phyloP scores from a whole-genome alignment of 352 stramenopile genomes.

The Globisporangium nunn region DNA sequence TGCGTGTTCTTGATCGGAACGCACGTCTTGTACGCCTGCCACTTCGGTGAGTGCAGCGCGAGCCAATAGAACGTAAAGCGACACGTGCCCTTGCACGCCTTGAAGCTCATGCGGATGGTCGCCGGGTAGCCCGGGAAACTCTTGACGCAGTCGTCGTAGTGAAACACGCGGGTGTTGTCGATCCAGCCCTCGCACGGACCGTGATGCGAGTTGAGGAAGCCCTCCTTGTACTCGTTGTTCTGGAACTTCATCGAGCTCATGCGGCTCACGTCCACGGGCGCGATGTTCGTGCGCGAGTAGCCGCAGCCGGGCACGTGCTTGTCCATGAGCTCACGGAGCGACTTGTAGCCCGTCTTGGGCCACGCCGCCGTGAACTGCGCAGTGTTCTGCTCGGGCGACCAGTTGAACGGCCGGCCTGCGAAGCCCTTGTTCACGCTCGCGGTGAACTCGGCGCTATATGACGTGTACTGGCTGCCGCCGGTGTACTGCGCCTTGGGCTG shows the following conservation, averaged over 20 bases:
- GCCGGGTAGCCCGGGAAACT: conserved; percentile 32
- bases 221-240: conserved; percentile 10
- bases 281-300: conserved; percentile 4
- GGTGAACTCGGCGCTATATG: conserved; percentile 2
- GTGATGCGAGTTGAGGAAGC: conserved; percentile 13
- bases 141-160: conserved; percentile 38
- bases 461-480: conserved; percentile 5
- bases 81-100: conserved; percentile 36
- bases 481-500: conserved; percentile 12
- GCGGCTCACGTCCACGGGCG: conserved; percentile 13
- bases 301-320: conserved; percentile 8
- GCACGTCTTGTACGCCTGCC: conserved; percentile 9
- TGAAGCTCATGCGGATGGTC: conserved; percentile 42
- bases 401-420: conserved; percentile 8
- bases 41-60: conserved; percentile 8
- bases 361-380: conserved; percentile 7
- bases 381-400: conserved; percentile 13
- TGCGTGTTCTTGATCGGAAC: conserved; percentile 18
- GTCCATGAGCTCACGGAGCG: conserved; percentile 1
- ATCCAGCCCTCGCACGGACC: conserved; percentile 50
- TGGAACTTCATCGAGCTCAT: conserved; percentile 8
- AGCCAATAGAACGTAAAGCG: conserved; percentile 42
- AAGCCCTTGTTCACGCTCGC: conserved; percentile 7
- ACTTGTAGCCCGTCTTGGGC: conserved; percentile 5
- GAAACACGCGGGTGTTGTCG: conserved; percentile 29